A percentile compares a stretch with the other conserved stretches of the same genome.
Evolutionary conservation across 106 monocot species (phyloP).

Genomic region (Dendrobium officinale): DNA sequence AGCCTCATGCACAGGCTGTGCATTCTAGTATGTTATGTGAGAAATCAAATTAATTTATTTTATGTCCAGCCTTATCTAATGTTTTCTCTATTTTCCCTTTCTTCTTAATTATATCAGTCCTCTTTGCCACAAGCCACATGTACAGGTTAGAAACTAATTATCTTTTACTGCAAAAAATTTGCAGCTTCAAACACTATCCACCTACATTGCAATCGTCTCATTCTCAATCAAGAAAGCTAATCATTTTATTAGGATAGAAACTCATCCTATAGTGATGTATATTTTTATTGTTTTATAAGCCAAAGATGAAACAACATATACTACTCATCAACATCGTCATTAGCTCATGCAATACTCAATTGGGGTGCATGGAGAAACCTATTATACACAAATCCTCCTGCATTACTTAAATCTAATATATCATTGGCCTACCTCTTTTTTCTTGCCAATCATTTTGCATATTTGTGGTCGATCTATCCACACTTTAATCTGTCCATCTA

Average conservation of each 20-base stretch:
- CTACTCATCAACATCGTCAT: too few relatives aligned
- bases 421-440: background rate
- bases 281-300: too few relatives aligned
- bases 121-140: background rate
- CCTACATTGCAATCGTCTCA: background rate
- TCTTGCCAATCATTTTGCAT: background rate
- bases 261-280: too few relatives aligned
- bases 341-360: too few relatives aligned
- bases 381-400: background rate
- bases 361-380: too few relatives aligned
- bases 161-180: background rate
- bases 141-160: background rate
- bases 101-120: background rate
- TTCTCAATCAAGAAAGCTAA: too few relatives aligned
- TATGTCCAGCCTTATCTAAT: background rate
- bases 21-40: background rate
- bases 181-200: background rate
- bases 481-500: background rate
- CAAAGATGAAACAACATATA: too few relatives aligned
- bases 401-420: background rate
- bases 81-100: background rate
- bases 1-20: background rate
- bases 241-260: too few relatives aligned
- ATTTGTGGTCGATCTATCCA: background rate
- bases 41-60: background rate